Conservation (phyloP, 176 grass and related monocot species). For the Aegilops umbellulata region DNA sequence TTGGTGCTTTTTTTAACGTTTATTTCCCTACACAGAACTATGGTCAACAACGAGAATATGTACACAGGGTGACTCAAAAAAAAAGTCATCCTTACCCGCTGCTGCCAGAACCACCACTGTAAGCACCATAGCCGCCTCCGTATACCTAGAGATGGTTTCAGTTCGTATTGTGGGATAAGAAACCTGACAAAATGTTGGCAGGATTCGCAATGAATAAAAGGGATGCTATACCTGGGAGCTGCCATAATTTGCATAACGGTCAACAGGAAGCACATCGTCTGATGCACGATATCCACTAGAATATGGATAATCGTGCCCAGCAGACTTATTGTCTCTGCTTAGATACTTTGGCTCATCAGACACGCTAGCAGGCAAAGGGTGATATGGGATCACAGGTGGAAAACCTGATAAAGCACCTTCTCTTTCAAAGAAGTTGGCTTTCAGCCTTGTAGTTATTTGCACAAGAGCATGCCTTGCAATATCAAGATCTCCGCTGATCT, state of each 20-base stretch:
- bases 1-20: neutral
- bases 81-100: conserved; percentile 63
- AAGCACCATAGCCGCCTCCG: conserved; percentile 72
- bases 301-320: conserved; percentile 60
- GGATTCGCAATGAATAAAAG: conserved; percentile 19
- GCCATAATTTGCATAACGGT: conserved; percentile 73
- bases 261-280: conserved; percentile 49
- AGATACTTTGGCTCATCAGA: conserved; percentile 72
- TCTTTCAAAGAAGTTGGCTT: conserved; percentile 98
- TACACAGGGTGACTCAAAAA: neutral
- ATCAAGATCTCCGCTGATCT: conserved; percentile 92
- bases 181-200: conserved; percentile 3
- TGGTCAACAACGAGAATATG: neutral
- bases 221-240: conserved; percentile 62
- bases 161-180: conserved; percentile 24
- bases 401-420: conserved; percentile 71
- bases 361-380: conserved; percentile 54
- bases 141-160: conserved; percentile 55
- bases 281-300: conserved; percentile 66
- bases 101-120: conserved; percentile 59
- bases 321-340: conserved; percentile 59
- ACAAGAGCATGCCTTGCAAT: conserved; percentile 78
- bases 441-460: conserved; percentile 88
- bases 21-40: neutral
- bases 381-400: conserved; percentile 57